phyloP scores from a whole-genome alignment of 768 basidiomycete genomes.

The Pleurotus cornucopiae region DNA sequence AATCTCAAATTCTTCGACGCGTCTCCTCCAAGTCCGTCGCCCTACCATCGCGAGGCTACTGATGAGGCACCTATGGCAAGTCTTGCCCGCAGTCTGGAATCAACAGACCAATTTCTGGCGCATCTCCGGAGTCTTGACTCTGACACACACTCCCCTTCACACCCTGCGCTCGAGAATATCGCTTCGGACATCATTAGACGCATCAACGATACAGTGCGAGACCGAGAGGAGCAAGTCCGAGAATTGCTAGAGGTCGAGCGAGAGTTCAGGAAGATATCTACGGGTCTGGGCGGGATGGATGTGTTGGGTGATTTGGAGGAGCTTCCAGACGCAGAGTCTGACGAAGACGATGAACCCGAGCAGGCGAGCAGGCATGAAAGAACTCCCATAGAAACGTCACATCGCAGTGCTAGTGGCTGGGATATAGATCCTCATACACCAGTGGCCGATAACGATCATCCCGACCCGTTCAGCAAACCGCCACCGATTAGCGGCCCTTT shows the following conservation, averaged over 20 bases:
- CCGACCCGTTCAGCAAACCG: constrained; percentile 51
- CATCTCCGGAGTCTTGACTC: constrained; percentile 69
- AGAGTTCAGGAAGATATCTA: constrained; percentile 72
- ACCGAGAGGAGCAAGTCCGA: constrained; percentile 79
- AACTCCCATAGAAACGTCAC: constrained; percentile 15
- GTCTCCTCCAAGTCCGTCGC: constrained; percentile 34
- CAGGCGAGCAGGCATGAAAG: constrained; percentile 12
- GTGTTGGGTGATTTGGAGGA: constrained; percentile 67
- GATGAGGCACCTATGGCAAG: constrained; percentile 68
- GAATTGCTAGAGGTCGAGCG: constrained; percentile 75
- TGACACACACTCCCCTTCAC: constrained; percentile 35
- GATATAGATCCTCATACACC: constrained; percentile 52
- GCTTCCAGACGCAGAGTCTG: constrained; percentile 33
- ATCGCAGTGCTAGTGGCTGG: constrained; percentile 44
- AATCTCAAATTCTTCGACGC: constrained; percentile 35
- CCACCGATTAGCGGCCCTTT: constrained; percentile 44
- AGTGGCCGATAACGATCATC: constrained; percentile 38
- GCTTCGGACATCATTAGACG: constrained; percentile 75
- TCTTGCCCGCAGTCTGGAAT: constrained; percentile 69
- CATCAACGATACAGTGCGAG: constrained; percentile 69
- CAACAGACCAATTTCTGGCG: constrained; percentile 71
- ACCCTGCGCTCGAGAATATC: constrained; percentile 57
- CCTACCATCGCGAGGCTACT: constrained; percentile 24
- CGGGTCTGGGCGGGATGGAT: constrained; percentile 74
- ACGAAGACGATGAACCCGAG: constrained; percentile 25